These are phyloP conservation scores for Rhizoclosmatium sp. DNA, from an alignment of 192 early-diverging fungal genomes.

Conservation along the genomic window DNA sequence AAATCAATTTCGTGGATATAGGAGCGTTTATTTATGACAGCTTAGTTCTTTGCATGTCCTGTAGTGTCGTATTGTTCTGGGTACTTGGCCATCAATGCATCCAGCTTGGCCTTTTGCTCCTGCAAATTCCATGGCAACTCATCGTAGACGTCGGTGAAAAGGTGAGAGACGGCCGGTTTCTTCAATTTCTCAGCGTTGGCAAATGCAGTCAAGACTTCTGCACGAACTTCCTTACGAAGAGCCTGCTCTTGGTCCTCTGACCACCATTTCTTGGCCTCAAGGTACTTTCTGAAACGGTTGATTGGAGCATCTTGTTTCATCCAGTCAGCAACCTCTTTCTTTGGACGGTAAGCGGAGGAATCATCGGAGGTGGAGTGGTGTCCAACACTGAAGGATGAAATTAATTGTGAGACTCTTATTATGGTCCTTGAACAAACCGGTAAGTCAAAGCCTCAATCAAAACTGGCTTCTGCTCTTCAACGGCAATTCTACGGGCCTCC, in stretches of 20 bases:
- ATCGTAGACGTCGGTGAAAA: conserved; percentile 97
- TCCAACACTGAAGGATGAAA: conserved; percentile 64
- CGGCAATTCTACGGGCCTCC: conserved; percentile 82
- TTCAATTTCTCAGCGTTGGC: conserved; percentile 83
- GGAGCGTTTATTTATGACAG: too few relatives aligned
- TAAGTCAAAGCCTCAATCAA: conserved; percentile 98
- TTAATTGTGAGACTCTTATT: conserved; percentile 6
- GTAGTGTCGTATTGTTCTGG: conserved; percentile 28
- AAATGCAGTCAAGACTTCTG: conserved; percentile 83
- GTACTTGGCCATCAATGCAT: conserved; percentile 73
- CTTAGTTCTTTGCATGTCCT: not conserved
- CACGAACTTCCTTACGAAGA: conserved; percentile 65
- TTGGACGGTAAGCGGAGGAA: conserved; percentile 92
- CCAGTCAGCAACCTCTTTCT: conserved; percentile 91
- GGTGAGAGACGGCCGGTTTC: conserved; percentile 82
- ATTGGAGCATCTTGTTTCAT: conserved; percentile 88
- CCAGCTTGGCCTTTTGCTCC: conserved; percentile 82
- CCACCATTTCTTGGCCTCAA: conserved; percentile 89
- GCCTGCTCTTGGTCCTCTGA: conserved; percentile 72
- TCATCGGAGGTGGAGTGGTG: conserved; percentile 99
- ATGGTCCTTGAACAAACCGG: conserved; percentile 56
- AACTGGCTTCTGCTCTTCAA: conserved; percentile 85
- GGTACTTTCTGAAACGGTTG: conserved; percentile 86
- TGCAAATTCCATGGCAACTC: conserved; percentile 77
- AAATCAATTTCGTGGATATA: too few relatives aligned